These are phyloP conservation scores for Suillus americanus DNA, from an alignment of 768 basidiomycete genomes.

Conservation along the genomic window DNA sequence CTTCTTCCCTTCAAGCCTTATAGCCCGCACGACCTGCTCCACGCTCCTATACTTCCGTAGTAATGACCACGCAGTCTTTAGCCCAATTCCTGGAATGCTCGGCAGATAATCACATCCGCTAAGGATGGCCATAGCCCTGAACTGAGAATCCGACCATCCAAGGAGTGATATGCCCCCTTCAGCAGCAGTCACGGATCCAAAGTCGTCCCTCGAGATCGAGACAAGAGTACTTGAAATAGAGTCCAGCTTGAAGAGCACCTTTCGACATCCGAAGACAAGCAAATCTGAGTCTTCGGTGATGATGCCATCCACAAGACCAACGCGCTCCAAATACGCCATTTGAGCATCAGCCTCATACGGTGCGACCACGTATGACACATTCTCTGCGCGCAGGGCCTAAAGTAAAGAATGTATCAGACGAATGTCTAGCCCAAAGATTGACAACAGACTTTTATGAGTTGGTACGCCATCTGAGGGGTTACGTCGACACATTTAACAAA, in stretches of 20 bases:
- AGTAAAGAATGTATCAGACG: conserved; percentile 10
- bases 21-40: conserved; percentile 74
- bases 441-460: conserved; percentile 79
- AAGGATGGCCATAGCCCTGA: conserved; percentile 90
- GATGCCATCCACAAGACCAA: conserved; percentile 83
- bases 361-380: conserved; percentile 84
- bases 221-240: conserved; percentile 59
- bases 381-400: conserved; percentile 83
- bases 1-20: conserved; percentile 84
- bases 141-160: conserved; percentile 89
- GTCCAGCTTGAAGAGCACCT: conserved; percentile 94
- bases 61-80: conserved; percentile 88
- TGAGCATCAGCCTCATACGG: conserved; percentile 99
- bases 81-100: conserved; percentile 86
- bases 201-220: conserved; percentile 65
- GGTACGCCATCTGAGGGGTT: conserved; percentile 96
- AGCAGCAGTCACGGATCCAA: conserved; percentile 53
- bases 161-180: conserved; percentile 69
- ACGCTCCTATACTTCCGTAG: conserved; percentile 84
- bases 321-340: conserved; percentile 85
- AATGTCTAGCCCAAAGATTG: neutral
- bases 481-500: conserved; percentile 94
- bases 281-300: conserved; percentile 98
- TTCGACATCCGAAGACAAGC: conserved; percentile 93
- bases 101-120: conserved; percentile 93